A percentile compares a stretch with the other conserved stretches of the same genome.
These are phyloP conservation scores for Striga asiatica DNA, from an alignment of 257 asterid genomes.

Conservation along the genomic window DNA sequence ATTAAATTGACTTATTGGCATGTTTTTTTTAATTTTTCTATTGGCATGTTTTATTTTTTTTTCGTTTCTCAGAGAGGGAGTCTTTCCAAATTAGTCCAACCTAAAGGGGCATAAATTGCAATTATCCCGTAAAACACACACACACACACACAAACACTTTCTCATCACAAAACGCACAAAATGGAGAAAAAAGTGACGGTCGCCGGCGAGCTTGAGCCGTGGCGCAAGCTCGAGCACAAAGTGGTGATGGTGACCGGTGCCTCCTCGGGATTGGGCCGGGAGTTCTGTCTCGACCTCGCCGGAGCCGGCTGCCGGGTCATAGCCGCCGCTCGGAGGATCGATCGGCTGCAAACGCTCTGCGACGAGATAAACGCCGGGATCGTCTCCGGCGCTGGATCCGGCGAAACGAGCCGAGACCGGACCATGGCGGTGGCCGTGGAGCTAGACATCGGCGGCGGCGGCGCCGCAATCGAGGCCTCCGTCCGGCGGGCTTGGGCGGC, in stretches of 20 bases:
- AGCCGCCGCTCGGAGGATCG: constrained; percentile 38
- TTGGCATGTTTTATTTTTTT: no score
- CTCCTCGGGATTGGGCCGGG: constrained; percentile 36
- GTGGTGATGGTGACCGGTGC: constrained; percentile 45
- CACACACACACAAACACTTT: no score
- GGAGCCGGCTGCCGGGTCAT: constrained; percentile 34
- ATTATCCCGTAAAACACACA: no score
- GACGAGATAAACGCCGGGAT: constrained; percentile 19
- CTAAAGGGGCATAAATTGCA: no score
- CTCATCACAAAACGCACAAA: no score
- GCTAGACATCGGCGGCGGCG: constrained; percentile 33
- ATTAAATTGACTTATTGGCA: no score
- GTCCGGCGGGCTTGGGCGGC: constrained; percentile 45
- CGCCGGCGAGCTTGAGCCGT: constrained; percentile 21
- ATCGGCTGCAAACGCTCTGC: constrained; percentile 27
- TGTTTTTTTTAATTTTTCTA: no score
- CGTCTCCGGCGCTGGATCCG: not conserved
- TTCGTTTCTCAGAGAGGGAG: no score
- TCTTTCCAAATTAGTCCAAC: no score
- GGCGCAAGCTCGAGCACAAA: constrained; percentile 21
- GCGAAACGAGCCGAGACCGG: not conserved
- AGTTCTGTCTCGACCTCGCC: constrained; percentile 30
- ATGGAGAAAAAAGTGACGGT: constrained; percentile 9
- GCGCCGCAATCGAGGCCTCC: constrained; percentile 21
- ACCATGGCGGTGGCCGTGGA: constrained; percentile 30